phyloP scores from a whole-genome alignment of 495 filamentous ascomycete species.

The Penicillium odoratum region DNA sequence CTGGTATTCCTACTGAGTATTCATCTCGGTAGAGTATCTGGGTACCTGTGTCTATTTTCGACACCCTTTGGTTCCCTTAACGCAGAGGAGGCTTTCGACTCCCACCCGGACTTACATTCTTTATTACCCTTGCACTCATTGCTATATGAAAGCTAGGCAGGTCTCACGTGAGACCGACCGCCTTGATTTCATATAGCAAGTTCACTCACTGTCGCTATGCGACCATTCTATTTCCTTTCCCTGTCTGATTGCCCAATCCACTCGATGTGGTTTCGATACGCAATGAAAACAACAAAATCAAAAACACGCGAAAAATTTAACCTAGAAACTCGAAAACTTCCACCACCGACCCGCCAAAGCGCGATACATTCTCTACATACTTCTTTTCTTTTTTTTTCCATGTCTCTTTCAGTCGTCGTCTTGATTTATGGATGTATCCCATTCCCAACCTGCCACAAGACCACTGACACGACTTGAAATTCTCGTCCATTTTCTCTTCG shows the following conservation, averaged over 20 bases:
- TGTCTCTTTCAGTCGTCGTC: constrained; percentile 13
- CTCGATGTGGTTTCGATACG: background rate
- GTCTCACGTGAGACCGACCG: background rate
- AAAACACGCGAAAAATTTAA: constrained; percentile 20
- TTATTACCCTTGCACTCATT: background rate
- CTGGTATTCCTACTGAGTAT: background rate
- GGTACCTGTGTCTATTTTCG: background rate
- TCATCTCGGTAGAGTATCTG: background rate
- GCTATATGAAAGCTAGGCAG: background rate
- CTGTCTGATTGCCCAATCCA: constrained; percentile 6
- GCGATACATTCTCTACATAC: constrained; percentile 25
- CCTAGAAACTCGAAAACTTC: constrained; percentile 8
- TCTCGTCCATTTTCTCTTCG: constrained; percentile 23
- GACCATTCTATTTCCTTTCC: constrained; percentile 21
- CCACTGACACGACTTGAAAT: constrained; percentile 5
- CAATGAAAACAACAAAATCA: constrained; percentile 22
- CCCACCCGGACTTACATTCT: constrained; percentile 14
- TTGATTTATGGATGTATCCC: background rate
- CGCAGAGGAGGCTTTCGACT: constrained; percentile 10
- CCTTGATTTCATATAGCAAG: constrained; percentile 8
- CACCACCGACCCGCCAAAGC: constrained; percentile 8
- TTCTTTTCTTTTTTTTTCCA: constrained; percentile 20
- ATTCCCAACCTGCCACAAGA: background rate
- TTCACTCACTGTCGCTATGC: constrained; percentile 21
- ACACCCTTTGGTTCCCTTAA: background rate